A percentile compares a stretch with the other conserved stretches of the same genome.
These are phyloP conservation scores for Aspergillus ibericus DNA, from an alignment of 2,329 filamentous ascomycete species.

Conservation along the genomic window DNA sequence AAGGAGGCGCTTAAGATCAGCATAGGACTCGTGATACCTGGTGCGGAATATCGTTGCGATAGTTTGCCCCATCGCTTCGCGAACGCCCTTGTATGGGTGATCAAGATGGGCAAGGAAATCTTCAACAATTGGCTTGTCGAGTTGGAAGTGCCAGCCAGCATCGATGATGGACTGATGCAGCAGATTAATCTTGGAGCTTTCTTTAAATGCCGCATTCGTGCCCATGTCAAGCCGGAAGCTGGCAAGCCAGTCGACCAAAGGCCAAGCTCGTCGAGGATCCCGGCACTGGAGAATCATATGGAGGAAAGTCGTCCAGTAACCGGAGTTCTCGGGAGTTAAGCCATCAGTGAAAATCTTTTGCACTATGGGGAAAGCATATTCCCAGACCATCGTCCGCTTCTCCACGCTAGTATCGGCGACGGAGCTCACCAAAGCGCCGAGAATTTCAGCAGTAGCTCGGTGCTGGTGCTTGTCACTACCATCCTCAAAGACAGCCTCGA, in stretches of 20 bases:
- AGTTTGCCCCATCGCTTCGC: slow-evolving; percentile 89
- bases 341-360: slow-evolving; percentile 85
- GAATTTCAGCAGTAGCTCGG: slow-evolving; percentile 88
- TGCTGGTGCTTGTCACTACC: slow-evolving; percentile 98
- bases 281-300: slow-evolving; percentile 85
- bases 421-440: slow-evolving; percentile 79
- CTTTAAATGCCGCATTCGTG: slow-evolving; percentile 97
- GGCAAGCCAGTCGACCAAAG: slow-evolving; percentile 78
- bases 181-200: slow-evolving; percentile 92
- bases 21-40: slow-evolving; percentile 90
- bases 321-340: slow-evolving; percentile 87
- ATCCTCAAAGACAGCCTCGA: slow-evolving; percentile 77
- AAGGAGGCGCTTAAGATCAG: slow-evolving; percentile 72
- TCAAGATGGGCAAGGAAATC: slow-evolving; percentile 90
- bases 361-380: slow-evolving; percentile 85
- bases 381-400: slow-evolving; percentile 76
- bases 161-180: slow-evolving; percentile 86
- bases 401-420: slow-evolving; percentile 75
- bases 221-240: slow-evolving; percentile 89
- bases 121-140: slow-evolving; percentile 81
- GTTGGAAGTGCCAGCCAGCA: slow-evolving; percentile 92
- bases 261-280: slow-evolving; percentile 83
- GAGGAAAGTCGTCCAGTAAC: slow-evolving; percentile 93
- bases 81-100: slow-evolving; percentile 95
- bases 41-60: slow-evolving; percentile 87